These are phyloP conservation scores for Glebionis coronaria DNA, from an alignment of 129 eudicot species.

Conservation along the genomic window DNA sequence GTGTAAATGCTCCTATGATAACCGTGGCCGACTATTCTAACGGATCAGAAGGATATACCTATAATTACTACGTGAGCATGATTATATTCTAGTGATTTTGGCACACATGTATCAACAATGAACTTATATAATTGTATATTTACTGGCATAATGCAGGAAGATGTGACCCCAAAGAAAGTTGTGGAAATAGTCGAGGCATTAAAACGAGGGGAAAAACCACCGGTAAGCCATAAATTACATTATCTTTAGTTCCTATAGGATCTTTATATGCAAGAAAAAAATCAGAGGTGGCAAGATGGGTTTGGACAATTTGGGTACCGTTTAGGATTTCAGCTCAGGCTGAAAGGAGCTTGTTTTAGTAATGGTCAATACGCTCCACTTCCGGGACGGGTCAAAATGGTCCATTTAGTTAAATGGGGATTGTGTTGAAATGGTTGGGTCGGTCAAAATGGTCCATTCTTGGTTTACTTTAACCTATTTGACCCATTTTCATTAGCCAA, in stretches of 20 bases:
- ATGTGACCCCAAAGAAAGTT: slow-evolving; percentile 81
- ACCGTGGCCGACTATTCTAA: slow-evolving; percentile 97
- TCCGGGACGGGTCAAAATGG: background rate
- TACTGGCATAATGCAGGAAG: slow-evolving; percentile 56
- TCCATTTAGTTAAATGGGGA: no score
- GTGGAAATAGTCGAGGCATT: slow-evolving; percentile 93
- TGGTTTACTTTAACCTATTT: background rate
- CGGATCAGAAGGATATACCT: slow-evolving; percentile 96
- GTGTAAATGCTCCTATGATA: slow-evolving; percentile 99
- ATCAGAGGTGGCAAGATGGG: background rate
- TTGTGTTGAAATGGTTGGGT: background rate
- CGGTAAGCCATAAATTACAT: slow-evolving; percentile 50
- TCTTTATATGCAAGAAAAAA: background rate
- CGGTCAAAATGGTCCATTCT: no score
- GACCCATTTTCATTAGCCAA: background rate
- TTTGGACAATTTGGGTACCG: background rate
- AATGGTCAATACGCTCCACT: background rate
- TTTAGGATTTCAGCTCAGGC: background rate
- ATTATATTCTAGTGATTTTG: background rate
- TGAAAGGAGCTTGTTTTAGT: background rate
- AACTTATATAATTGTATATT: background rate
- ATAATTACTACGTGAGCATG: slow-evolving; percentile 72
- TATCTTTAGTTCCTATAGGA: no score
- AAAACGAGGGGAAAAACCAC: slow-evolving; percentile 96
- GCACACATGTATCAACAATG: background rate